Conservation (phyloP, 148 eudicot genomes). For the Cornus kousa region DNA sequence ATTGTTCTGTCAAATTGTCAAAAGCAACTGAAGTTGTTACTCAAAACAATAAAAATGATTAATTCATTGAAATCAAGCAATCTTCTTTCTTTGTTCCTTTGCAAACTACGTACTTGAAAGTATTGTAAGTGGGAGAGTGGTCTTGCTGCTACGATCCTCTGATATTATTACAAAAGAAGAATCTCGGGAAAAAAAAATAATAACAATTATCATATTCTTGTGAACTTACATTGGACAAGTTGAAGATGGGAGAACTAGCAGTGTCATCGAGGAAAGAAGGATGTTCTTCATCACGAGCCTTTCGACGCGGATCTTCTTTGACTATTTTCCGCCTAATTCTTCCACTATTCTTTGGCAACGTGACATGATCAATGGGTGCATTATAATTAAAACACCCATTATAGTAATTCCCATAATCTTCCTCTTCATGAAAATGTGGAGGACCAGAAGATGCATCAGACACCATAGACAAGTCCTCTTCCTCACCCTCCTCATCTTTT, state of each 20-base stretch:
- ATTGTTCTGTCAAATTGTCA: conserved; percentile 24
- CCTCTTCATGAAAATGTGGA: conserved; percentile 37
- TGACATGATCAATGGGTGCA: not conserved
- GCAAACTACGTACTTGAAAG: no score
- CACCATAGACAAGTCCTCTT: conserved; percentile 70
- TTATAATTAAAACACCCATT: conserved; percentile 12
- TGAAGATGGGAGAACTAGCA: conserved; percentile 59
- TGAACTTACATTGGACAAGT: conserved; percentile 36
- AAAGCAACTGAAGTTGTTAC: no score
- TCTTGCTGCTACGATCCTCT: no score
- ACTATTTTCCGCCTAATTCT: conserved; percentile 11
- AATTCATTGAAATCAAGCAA: not conserved
- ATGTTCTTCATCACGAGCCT: conserved; percentile 14
- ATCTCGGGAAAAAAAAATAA: no score
- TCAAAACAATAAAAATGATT: not conserved
- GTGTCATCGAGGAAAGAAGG: conserved; percentile 66
- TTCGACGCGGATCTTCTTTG: not conserved
- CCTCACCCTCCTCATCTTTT: conserved; percentile 22
- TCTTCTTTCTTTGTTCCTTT: no score
- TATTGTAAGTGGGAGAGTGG: no score
- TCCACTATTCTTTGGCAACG: conserved; percentile 12
- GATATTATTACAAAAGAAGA: no score
- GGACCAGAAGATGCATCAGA: conserved; percentile 90
- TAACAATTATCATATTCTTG: no score
- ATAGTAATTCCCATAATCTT: conserved; percentile 1